Conservation (phyloP, 2,329 filamentous ascomycete genomes). For the Fusarium miscanthi region DNA sequence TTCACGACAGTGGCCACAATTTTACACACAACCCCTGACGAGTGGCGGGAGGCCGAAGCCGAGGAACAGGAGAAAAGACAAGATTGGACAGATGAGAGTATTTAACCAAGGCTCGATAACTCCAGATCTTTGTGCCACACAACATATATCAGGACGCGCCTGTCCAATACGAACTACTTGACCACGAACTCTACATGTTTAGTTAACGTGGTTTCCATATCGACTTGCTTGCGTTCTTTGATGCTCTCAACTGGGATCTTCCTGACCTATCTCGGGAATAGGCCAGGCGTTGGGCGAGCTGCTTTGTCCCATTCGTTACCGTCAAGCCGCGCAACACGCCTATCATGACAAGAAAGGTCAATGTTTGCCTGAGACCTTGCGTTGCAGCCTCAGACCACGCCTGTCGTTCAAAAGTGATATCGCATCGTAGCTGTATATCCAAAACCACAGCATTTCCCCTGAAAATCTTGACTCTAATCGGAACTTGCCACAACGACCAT, state of each 20-base stretch:
- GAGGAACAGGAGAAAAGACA: slow-evolving; percentile 22
- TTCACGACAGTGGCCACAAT: slow-evolving; percentile 27
- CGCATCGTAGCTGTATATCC: not conserved
- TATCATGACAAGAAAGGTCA: not conserved
- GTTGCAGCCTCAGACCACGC: not conserved
- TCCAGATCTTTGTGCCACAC: not conserved
- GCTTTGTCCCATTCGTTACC: not conserved
- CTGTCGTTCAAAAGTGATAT: not conserved
- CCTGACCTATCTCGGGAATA: no score
- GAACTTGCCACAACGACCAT: not conserved
- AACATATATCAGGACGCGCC: not conserved
- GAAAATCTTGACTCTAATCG: no score
- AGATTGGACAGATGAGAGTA: slow-evolving; percentile 17
- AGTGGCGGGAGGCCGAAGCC: slow-evolving; percentile 31
- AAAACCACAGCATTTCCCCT: no score
- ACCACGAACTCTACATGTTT: not conserved
- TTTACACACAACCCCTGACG: slow-evolving; percentile 29
- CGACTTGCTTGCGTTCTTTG: not conserved
- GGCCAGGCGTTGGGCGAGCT: not conserved
- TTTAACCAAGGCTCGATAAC: not conserved
- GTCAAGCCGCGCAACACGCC: not conserved
- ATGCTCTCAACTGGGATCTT: not conserved
- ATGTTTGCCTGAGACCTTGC: not conserved
- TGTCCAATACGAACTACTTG: not conserved
- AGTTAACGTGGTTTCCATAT: not conserved